Base-by-base conservation (phyloP, 495 filamentous ascomycete genomes). In the Podospora conica region DNA sequence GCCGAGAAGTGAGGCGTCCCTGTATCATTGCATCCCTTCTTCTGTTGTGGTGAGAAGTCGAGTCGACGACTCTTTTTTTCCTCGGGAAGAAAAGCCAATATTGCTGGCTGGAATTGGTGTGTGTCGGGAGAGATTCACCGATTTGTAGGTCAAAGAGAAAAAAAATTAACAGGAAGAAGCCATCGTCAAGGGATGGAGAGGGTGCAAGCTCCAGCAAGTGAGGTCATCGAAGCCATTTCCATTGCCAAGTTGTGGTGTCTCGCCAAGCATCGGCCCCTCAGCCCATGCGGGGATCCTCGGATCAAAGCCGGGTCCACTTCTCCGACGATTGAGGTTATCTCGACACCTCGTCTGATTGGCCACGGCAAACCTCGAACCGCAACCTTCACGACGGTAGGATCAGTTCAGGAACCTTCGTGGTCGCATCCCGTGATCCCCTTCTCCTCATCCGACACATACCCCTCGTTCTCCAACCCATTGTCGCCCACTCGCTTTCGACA, bases 11-110 rank as follows among this genome's bases (percentile, higher is more conserved):
- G 20, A 60, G 55, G 3, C 68, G 71, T 65, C 67, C 58, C 9
- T 68, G 58, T 18, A 73, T 75, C 74, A 76, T 76, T 31, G 73
- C 68, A 69, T 72, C 69, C 24, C 61, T 61, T 31, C 29, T 1
- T 48, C 28, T 21, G 7, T n/a, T 12, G 9, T 40, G 40, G 15
- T 7, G 33, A 48, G 40, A 48, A n/a, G 15, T 48, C 18, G 40
- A 48, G 40, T 48, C 40, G n/a, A n/a, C 2, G 40, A 48, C 40
- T 48, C 40, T 48, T 48, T 40, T 48, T 18, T 11, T 11, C 2
- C 29, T 48, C 40, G 9, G 40, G 18, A 60, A 61, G 22, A 59
- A 56, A 29, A 31, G n/a, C 40, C 40, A 9, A 48, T 48, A 48
- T 48, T 48, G 18, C 0, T n/a, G 40, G 18, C 18, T 48, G 2